A percentile compares a stretch with the other conserved stretches of the same genome.
These are phyloP conservation scores for Thymus mandschuricus DNA, from an alignment of 257 asterid species.

Conservation along the genomic window DNA sequence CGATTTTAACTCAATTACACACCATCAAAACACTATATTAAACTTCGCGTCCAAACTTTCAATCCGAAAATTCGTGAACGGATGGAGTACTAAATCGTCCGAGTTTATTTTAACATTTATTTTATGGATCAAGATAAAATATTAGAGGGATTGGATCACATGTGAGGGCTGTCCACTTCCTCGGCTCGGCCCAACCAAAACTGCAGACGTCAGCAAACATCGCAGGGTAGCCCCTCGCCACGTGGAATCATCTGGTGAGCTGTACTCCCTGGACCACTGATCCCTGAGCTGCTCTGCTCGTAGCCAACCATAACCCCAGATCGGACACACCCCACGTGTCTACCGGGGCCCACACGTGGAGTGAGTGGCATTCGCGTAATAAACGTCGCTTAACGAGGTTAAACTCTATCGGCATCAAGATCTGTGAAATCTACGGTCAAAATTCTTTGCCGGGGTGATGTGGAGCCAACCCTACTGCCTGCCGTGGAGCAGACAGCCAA, in stretches of 20 bases:
- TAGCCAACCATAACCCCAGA: conserved; percentile 23
- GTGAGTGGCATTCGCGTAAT: not conserved
- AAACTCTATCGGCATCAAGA: not conserved
- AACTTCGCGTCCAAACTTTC: too few relatives aligned
- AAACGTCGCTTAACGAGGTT: not conserved
- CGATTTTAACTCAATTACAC: too few relatives aligned
- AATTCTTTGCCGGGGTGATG: conserved; percentile 52
- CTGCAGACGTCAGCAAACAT: not conserved
- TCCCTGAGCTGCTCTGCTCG: conserved; percentile 23
- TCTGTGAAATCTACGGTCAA: not conserved
- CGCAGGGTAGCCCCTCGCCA: conserved; percentile 26
- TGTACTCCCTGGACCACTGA: conserved; percentile 47
- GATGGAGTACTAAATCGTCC: too few relatives aligned
- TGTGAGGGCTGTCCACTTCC: not conserved
- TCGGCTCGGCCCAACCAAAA: not conserved
- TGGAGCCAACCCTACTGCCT: conserved; percentile 61
- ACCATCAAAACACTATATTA: too few relatives aligned
- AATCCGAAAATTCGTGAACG: too few relatives aligned
- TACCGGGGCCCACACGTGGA: not conserved
- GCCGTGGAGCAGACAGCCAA: conserved; percentile 67
- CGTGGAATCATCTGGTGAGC: conserved; percentile 44
- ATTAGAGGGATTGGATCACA: not conserved
- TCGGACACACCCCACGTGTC: conserved; percentile 38
- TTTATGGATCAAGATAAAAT: too few relatives aligned
- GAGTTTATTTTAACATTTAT: too few relatives aligned